phyloP scores from a whole-genome alignment of 139 green algal genomes.

The Closterium sp. region DNA sequence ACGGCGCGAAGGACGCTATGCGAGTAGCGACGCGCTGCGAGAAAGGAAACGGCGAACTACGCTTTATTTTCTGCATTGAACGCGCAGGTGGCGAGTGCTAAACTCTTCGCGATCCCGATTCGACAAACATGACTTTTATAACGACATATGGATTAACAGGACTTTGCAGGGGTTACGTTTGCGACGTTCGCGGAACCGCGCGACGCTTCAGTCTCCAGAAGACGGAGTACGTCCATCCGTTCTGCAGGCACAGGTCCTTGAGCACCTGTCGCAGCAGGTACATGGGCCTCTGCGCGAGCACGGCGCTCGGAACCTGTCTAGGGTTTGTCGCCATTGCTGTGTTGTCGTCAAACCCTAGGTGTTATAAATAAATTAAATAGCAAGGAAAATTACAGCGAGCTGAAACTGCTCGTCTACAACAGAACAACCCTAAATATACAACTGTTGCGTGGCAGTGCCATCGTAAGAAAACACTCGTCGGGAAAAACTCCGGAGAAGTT shows the following conservation, averaged over 20 bases:
- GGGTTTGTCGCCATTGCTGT: background rate
- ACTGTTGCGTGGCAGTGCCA: background rate
- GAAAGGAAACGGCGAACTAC: background rate
- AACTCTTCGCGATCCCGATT: background rate
- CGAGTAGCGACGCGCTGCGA: background rate
- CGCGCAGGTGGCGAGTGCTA: background rate
- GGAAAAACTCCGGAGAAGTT: background rate
- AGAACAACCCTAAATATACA: background rate
- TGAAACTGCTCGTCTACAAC: background rate
- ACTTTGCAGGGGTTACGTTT: background rate
- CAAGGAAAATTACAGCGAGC: background rate
- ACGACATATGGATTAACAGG: background rate
- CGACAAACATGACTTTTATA: too few species aligned
- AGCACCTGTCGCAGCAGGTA: constrained; percentile 12
- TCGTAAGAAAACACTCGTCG: background rate
- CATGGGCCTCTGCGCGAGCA: background rate
- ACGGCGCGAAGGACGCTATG: too few species aligned
- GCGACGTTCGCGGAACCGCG: background rate
- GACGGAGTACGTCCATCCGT: background rate
- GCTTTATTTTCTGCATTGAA: background rate
- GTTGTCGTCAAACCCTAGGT: background rate
- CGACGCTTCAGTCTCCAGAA: constrained; percentile 1
- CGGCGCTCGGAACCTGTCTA: background rate
- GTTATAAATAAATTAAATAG: background rate
- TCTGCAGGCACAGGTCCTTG: constrained; percentile 9